Conservation (phyloP, 2,329 filamentous ascomycete species). For the Colletotrichum eleusines region DNA sequence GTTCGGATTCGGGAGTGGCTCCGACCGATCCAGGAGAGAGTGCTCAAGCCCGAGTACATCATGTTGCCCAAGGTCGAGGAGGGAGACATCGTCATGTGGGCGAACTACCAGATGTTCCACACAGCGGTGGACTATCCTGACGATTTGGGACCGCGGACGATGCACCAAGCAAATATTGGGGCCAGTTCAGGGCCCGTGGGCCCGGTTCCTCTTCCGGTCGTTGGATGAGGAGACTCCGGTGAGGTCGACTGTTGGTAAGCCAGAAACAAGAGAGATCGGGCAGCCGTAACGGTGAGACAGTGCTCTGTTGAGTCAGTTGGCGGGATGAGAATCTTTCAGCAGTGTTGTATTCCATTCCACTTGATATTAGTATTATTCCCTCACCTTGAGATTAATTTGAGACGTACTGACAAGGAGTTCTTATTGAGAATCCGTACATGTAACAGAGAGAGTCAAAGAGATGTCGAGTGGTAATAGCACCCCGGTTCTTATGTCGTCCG, state of each 20-base stretch:
- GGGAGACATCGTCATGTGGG: conserved; percentile 59
- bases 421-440: neutral
- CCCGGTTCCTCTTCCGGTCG: conserved; percentile 21
- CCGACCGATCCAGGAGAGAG: conserved; percentile 53
- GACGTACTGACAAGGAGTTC: neutral
- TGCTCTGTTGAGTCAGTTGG: neutral
- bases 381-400: neutral
- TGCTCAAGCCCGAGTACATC: conserved; percentile 58
- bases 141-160: conserved; percentile 53
- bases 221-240: neutral
- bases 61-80: conserved; percentile 54
- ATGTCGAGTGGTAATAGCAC: too few relatives aligned
- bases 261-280: neutral
- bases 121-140: conserved; percentile 58
- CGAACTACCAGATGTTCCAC: conserved; percentile 58
- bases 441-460: too few relatives aligned
- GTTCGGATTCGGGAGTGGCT: conserved; percentile 52
- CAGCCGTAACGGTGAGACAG: neutral
- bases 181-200: conserved; percentile 43
- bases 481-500: neutral
- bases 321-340: neutral
- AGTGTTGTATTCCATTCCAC: too few relatives aligned
- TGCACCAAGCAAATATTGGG: conserved; percentile 61
- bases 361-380: neutral
- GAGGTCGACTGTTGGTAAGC: too few relatives aligned